A percentile compares a stretch with the other conserved stretches of the same genome.
Evolutionary conservation across 2,329 filamentous ascomycete species (phyloP).

Genomic region (Hypoxylon sp.): DNA sequence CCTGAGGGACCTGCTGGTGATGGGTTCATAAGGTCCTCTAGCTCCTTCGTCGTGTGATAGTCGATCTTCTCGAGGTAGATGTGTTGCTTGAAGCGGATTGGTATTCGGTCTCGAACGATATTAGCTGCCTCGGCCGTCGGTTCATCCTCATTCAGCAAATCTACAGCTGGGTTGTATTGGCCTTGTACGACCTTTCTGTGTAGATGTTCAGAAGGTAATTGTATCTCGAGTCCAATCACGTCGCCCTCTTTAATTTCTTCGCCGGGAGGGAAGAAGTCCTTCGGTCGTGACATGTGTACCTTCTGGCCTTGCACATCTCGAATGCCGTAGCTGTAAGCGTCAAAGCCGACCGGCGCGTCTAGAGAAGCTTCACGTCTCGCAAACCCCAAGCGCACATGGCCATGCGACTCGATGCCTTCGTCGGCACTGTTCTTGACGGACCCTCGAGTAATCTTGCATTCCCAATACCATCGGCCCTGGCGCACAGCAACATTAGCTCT

Average conservation of each 20-base stretch:
- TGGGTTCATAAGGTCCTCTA: constrained; percentile 84
- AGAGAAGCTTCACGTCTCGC: constrained; percentile 81
- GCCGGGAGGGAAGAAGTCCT: constrained; percentile 82
- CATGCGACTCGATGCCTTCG: constrained; percentile 58
- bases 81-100: constrained; percentile 91
- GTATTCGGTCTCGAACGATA: constrained; percentile 92
- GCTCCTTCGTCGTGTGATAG: constrained; percentile 85
- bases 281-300: constrained; percentile 92
- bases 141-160: constrained; percentile 68
- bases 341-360: constrained; percentile 85
- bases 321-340: constrained; percentile 93
- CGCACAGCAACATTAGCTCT: constrained; percentile 89
- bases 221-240: constrained; percentile 89
- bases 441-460: constrained; percentile 87
- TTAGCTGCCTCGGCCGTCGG: constrained; percentile 71
- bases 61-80: constrained; percentile 95
- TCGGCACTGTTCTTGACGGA: constrained; percentile 60
- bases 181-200: constrained; percentile 90
- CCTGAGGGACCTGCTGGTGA: constrained; percentile 59
- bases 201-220: constrained; percentile 82
- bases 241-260: constrained; percentile 88
- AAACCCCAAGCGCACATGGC: constrained; percentile 86
- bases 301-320: constrained; percentile 91
- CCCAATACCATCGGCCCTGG: constrained; percentile 92
- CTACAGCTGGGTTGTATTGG: constrained; percentile 85